A percentile compares a stretch with the other conserved stretches of the same genome.
These are phyloP conservation scores for Colletotrichum aenigma DNA, from an alignment of 2,329 filamentous ascomycete genomes.

Conservation along the genomic window DNA sequence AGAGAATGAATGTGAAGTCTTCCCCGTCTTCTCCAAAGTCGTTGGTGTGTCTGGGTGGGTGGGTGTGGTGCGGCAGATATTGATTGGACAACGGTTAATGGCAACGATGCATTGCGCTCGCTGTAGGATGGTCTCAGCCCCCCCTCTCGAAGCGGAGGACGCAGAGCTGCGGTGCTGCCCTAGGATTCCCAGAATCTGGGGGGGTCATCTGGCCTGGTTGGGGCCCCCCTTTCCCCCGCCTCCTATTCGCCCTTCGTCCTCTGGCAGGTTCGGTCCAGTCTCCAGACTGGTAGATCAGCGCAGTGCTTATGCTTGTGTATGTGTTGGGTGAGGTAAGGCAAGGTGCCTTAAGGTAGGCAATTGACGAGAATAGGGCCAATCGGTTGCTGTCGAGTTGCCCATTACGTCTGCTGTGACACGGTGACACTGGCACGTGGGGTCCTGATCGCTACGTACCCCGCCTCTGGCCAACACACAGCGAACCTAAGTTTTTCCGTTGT, in stretches of 20 bases:
- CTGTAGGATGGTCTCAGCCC: background rate
- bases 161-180: background rate
- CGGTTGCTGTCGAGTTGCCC: background rate
- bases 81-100: background rate
- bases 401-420: constrained; percentile 8
- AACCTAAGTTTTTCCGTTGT: background rate
- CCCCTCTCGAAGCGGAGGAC: background rate
- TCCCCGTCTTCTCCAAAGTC: background rate
- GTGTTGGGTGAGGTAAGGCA: background rate
- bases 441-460: background rate
- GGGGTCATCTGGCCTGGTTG: background rate
- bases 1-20: background rate
- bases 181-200: constrained; percentile 10
- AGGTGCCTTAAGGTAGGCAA: background rate
- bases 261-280: background rate
- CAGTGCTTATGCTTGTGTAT: background rate
- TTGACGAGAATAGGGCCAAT: background rate
- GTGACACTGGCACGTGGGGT: constrained; percentile 1
- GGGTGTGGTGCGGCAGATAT: background rate
- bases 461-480: background rate
- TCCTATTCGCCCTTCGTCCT: background rate
- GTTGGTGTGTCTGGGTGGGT: background rate
- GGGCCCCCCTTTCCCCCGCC: background rate
- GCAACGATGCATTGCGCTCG: background rate
- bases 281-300: background rate